phyloP scores from a whole-genome alignment of 805 yeast species.

The Zygotorulaspora chibaensis region DNA sequence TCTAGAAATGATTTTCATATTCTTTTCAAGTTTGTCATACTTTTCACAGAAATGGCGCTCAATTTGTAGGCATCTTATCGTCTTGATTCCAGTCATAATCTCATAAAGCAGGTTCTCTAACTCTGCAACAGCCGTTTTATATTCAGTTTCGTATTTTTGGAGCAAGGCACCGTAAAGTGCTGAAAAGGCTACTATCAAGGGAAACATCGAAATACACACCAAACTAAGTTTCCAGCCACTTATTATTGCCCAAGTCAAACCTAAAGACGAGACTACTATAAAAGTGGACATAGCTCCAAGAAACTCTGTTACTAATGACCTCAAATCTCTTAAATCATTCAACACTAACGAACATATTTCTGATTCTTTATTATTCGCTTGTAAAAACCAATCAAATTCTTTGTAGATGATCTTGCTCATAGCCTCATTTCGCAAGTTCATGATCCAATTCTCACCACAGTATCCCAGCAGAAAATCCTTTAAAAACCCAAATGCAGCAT shows the following conservation, averaged over 20 bases:
- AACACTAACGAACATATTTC: conserved; percentile 62
- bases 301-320: conserved; percentile 60
- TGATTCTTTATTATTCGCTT: conserved; percentile 40
- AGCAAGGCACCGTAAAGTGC: conserved; percentile 48
- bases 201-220: conserved; percentile 74
- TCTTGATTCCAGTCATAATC: conserved; percentile 52
- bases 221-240: conserved; percentile 85
- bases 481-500: conserved; percentile 53
- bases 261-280: conserved; percentile 49
- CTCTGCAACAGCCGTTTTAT: conserved; percentile 52
- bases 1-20: conserved; percentile 40
- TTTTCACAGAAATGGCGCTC: conserved; percentile 43
- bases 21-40: conserved; percentile 33
- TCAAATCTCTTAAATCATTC: conserved; percentile 77
- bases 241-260: conserved; percentile 71
- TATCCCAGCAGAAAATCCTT: conserved; percentile 49
- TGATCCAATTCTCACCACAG: conserved; percentile 67
- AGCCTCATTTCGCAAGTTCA: conserved; percentile 44
- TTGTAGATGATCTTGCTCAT: conserved; percentile 50
- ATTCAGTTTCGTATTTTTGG: conserved; percentile 52
- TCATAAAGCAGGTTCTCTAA: conserved; percentile 53
- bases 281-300: conserved; percentile 52
- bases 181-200: conserved; percentile 53
- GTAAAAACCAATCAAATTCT: conserved; percentile 49
- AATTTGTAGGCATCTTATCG: conserved; percentile 57